Evolutionary conservation across 306 rosid genomes (phyloP).

Genomic region (Cucurbita ficifolia): DNA sequence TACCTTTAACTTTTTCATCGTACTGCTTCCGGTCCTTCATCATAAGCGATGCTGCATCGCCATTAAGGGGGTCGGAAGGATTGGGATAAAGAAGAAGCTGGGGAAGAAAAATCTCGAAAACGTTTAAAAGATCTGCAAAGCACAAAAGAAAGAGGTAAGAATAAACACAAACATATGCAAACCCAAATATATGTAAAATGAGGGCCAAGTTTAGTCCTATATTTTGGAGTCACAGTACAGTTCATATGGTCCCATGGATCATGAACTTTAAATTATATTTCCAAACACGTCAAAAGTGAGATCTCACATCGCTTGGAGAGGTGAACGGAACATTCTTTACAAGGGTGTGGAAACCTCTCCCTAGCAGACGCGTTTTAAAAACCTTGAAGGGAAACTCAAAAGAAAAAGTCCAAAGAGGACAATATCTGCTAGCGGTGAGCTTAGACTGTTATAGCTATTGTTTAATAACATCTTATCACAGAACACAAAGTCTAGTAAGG

Average conservation of each 20-base stretch:
- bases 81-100: slow-evolving; percentile 97
- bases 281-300: not conserved
- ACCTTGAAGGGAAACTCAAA: no score
- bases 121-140: slow-evolving; percentile 75
- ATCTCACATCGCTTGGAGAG: no score
- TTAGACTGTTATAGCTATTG: not conserved
- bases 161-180: not conserved
- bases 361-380: no score
- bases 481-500: not conserved
- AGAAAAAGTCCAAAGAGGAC: no score
- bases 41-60: slow-evolving; percentile 95
- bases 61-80: slow-evolving; percentile 93
- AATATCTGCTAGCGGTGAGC: no score
- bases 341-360: no score
- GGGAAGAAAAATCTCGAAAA: slow-evolving; percentile 94
- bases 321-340: no score
- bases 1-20: slow-evolving; percentile 95
- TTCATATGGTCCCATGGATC: not conserved
- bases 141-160: not conserved
- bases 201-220: not conserved
- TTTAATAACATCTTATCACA: not conserved
- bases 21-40: slow-evolving; percentile 83
- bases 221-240: not conserved
- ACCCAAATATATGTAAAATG: not conserved
- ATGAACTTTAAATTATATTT: not conserved